Evolutionary conservation across 148 eudicot species (phyloP), one percentile per base, ranked within the genome.

Genomic region (Fagopyrum esculentum): DNA sequence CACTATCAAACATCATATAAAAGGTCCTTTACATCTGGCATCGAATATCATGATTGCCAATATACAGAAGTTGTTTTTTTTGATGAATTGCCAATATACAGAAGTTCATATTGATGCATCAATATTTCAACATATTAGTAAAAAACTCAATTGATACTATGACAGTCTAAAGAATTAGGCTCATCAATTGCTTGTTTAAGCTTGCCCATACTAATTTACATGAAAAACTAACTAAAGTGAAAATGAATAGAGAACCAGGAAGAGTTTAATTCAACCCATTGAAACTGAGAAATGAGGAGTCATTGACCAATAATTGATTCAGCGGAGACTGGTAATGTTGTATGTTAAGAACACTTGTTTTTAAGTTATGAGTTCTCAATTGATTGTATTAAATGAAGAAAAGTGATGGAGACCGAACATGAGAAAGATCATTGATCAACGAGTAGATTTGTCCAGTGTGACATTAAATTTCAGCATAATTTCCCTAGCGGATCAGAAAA

Each of bases 1-100:
- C 11, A 1, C 19, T 63, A 47, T 29, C 57, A 16, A 9, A 22
- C n/a, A 54, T 17, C 48, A 46, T 26, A 73, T 19, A 30, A 22
- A 71, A 59, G 35, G 57, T 66, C 64, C 59, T 40, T 76, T 69
- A 8, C 45, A 29, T 35, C 47, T 49, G 52, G 40, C 40, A 35
- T 35, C 40, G 3, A 52, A 52, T 52, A 1, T 52, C 57, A 52
- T 52, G 57, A 52, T 52, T 52, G n/a, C 57, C 57, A 52, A 52
- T 52, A 49, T 49, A 12, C 52, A 49, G 52, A 52, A 15, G 19
- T 17, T 12, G 0, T 22, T 22, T 22, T 22, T 22, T 22, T 22
- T 22, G 26, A 22, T 22, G 26, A 22, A 52, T 52, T 52, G n/a
- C 57, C 57, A 52, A 52, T 52, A 49, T 49, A 12, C 52, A 49